Evolutionary conservation across 495 filamentous ascomycete species (phyloP).

Genomic region (Podospora didyma): DNA sequence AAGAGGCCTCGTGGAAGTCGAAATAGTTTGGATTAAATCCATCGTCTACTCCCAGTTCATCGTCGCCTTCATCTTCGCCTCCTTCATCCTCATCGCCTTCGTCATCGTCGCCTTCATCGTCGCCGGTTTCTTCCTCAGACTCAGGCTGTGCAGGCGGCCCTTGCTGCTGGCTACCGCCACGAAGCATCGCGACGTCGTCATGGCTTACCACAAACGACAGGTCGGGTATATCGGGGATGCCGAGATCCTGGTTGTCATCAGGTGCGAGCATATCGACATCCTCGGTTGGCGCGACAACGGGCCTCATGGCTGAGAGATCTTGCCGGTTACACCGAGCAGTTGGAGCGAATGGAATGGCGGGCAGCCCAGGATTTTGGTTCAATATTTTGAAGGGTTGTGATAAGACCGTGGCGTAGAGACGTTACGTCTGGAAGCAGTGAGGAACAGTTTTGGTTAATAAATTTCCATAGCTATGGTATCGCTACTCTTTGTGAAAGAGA

Average conservation of each 20-base stretch:
- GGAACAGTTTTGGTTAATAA: background rate
- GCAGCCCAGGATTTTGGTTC: background rate
- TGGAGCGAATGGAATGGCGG: background rate
- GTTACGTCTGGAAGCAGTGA: too few relatives aligned
- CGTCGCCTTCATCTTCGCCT: too few relatives aligned
- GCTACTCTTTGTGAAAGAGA: background rate
- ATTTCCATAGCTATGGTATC: background rate
- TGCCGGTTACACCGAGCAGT: background rate
- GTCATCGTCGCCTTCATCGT: too few relatives aligned
- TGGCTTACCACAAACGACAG: background rate
- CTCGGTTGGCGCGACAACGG: background rate
- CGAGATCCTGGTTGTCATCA: background rate
- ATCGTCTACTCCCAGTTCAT: background rate
- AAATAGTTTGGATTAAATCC: background rate
- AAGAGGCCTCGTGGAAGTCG: conserved; percentile 2
- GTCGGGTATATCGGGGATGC: background rate
- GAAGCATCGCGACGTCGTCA: background rate
- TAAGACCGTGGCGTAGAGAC: too few relatives aligned
- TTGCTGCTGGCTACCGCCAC: background rate
- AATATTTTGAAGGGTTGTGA: too few relatives aligned
- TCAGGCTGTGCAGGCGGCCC: too few relatives aligned
- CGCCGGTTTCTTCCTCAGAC: too few relatives aligned
- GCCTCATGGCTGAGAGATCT: background rate
- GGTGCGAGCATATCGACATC: background rate
- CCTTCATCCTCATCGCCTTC: too few relatives aligned